Conservation (phyloP, 108 stramenopile species). For the Bacterosira constricta region DNA sequence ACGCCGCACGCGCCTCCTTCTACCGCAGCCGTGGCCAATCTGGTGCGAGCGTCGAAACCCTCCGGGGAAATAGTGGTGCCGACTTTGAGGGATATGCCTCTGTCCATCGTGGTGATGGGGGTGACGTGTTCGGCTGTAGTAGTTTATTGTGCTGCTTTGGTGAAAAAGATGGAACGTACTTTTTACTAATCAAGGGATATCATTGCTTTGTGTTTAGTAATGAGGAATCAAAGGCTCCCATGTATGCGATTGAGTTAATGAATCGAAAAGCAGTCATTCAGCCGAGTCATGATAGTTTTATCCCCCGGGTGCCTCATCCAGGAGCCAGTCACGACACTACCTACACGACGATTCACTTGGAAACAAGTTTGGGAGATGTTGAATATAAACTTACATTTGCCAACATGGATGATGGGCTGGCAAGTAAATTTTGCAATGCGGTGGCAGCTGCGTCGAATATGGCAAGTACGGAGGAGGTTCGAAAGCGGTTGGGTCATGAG, state of each 20-base stretch:
- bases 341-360: constrained; percentile 47
- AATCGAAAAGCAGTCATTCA: constrained; percentile 53
- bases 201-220: constrained; percentile 76
- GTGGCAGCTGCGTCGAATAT: constrained; percentile 36
- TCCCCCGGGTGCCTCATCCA: constrained; percentile 31
- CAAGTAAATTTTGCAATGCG: constrained; percentile 48
- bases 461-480: constrained; percentile 40
- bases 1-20: constrained; percentile 38
- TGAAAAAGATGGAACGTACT: constrained; percentile 40
- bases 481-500: constrained; percentile 70
- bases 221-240: constrained; percentile 57
- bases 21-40: constrained; percentile 59
- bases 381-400: constrained; percentile 70
- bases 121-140: constrained; percentile 12
- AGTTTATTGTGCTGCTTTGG: constrained; percentile 19
- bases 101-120: constrained; percentile 60
- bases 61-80: constrained; percentile 76
- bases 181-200: constrained; percentile 80
- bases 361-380: constrained; percentile 73
- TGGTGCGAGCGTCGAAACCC: constrained; percentile 69
- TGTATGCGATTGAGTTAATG: constrained; percentile 77
- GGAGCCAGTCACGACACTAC: constrained; percentile 21
- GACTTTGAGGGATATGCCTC: constrained; percentile 77
- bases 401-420: constrained; percentile 18
- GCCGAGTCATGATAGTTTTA: constrained; percentile 7